A percentile compares a stretch with the other conserved stretches of the same genome.
Conservation (phyloP, 306 rosid genomes). For the Ochetophila trinervis region DNA sequence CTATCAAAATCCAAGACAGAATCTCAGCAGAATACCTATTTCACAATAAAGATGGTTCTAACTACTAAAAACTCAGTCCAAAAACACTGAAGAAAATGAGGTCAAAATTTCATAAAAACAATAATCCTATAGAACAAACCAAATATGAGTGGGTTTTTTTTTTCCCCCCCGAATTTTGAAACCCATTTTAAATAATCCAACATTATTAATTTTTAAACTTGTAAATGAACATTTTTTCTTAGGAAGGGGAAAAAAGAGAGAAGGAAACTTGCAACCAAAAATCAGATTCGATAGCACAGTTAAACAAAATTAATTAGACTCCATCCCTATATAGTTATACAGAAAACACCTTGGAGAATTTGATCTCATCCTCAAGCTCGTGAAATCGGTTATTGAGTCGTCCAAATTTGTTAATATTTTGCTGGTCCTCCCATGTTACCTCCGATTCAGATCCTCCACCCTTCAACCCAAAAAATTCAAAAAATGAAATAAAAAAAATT, state of each 20-base stretch:
- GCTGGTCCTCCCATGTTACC: constrained; percentile 91
- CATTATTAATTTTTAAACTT: neutral
- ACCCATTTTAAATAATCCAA: constrained; percentile 2
- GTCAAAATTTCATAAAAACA: no score
- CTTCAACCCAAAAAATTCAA: constrained; percentile 27
- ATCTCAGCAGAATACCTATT: no score
- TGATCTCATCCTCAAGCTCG: constrained; percentile 92
- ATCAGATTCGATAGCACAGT: neutral
- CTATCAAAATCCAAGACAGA: no score
- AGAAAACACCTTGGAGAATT: constrained; percentile 55
- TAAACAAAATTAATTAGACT: neutral
- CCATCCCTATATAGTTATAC: neutral
- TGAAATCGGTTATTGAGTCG: constrained; percentile 84
- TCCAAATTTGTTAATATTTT: constrained; percentile 81
- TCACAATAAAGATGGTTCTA: no score
- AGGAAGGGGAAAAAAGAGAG: no score
- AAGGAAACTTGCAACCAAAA: neutral
- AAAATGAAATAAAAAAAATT: neutral
- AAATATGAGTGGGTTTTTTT: neutral
- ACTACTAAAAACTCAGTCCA: no score
- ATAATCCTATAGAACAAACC: no score
- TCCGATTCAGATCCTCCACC: constrained; percentile 81
- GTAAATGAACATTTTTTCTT: no score
- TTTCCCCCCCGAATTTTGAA: neutral
- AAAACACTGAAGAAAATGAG: no score